phyloP scores from a whole-genome alignment of 2,329 filamentous ascomycete genomes.

The Fusarium pininemorale region DNA sequence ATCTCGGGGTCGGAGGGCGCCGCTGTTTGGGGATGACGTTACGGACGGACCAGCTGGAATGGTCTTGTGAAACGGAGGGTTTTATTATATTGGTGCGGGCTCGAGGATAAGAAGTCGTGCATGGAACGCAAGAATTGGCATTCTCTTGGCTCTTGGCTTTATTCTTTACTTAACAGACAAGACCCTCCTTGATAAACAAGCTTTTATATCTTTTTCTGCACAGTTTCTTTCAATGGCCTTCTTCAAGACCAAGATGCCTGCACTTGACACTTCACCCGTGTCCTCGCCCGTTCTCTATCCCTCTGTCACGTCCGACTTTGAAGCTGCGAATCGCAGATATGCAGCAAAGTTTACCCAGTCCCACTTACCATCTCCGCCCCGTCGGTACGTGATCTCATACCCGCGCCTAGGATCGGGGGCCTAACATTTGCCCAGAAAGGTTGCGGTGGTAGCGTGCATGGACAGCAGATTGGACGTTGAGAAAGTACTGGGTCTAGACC shows the following conservation, averaged over 20 bases:
- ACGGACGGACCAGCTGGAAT: constrained; percentile 21
- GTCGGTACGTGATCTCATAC: constrained; percentile 30
- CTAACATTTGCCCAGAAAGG: constrained; percentile 43
- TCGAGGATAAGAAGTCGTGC: constrained; percentile 27
- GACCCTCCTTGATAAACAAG: not conserved
- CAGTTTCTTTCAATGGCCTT: not conserved
- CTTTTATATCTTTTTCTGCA: not conserved
- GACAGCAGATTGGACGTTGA: constrained; percentile 78
- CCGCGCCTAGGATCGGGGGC: constrained; percentile 17
- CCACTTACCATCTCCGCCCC: constrained; percentile 36
- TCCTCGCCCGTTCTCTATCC: not conserved
- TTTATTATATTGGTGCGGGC: not conserved
- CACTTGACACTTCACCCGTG: not conserved
- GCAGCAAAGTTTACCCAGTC: constrained; percentile 33
- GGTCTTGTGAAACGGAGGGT: not conserved
- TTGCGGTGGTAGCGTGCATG: constrained; percentile 75
- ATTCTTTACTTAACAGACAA: constrained; percentile 3
- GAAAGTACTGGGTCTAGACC: constrained; percentile 67
- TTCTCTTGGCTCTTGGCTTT: constrained; percentile 5
- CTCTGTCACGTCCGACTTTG: constrained; percentile 31
- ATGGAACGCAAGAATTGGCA: constrained; percentile 1
- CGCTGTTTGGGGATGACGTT: constrained; percentile 5
- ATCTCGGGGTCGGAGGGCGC: constrained; percentile 24
- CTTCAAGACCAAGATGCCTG: constrained; percentile 6
- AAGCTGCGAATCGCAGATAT: constrained; percentile 37